phyloP scores from a whole-genome alignment of 768 basidiomycete species.

The Suillus decipiens region DNA sequence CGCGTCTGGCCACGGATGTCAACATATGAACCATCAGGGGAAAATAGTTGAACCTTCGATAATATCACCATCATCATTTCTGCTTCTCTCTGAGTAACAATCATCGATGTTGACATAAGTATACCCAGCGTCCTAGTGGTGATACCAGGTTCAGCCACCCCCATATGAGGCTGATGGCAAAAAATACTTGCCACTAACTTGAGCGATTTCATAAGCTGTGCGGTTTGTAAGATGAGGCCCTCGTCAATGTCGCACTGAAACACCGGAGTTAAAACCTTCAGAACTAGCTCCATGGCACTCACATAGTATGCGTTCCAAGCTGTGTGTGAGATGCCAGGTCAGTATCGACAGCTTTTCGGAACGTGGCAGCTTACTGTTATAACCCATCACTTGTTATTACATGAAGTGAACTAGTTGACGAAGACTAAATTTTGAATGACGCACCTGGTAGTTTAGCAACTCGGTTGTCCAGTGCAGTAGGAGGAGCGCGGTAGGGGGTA shows the following conservation, averaged over 20 bases:
- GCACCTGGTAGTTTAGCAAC: conserved; percentile 40
- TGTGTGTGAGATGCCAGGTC: conserved; percentile 25
- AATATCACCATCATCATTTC: conserved; percentile 53
- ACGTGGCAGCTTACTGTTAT: conserved; percentile 50
- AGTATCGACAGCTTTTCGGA: background rate
- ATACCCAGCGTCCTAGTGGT: conserved; percentile 55
- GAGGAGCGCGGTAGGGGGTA: background rate
- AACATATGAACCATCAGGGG: background rate
- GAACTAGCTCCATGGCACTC: conserved; percentile 17
- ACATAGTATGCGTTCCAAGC: conserved; percentile 76
- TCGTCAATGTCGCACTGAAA: conserved; percentile 63
- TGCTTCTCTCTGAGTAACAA: conserved; percentile 61
- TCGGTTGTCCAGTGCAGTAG: conserved; percentile 17
- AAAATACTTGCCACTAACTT: conserved; percentile 46
- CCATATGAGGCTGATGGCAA: background rate
- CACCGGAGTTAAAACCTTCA: conserved; percentile 2
- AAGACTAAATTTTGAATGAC: conserved; percentile 4
- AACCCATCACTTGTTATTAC: conserved; percentile 51
- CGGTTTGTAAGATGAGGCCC: conserved; percentile 48
- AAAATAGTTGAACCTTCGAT: conserved; percentile 44
- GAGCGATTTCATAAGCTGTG: conserved; percentile 49
- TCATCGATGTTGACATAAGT: conserved; percentile 63
- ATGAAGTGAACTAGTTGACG: conserved; percentile 6
- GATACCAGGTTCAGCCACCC: background rate
- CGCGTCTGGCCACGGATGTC: conserved; percentile 37